Base-by-base conservation (phyloP, 148 eudicot genomes). In the Chenopodium quinoa region DNA sequence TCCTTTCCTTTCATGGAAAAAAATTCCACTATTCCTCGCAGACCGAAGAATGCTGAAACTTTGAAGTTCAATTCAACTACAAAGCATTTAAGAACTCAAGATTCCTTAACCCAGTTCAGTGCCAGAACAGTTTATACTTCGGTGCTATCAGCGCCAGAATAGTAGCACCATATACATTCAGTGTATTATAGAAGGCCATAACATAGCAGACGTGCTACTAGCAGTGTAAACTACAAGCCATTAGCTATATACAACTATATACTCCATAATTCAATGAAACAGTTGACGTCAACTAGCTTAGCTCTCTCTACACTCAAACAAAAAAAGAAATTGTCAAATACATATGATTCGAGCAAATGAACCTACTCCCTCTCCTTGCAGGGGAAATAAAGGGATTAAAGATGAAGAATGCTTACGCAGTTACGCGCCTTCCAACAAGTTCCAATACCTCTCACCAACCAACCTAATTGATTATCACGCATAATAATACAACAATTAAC, bases 361-460 rank as follows among this genome's bases (percentile, higher is more conserved):
- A 67, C 10, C 37, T 25, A 67, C 56, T 23, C 17, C 22, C 13
- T 4, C 47, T 23, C 67, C 67, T 27, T 19, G 44, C 44, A 37
- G 44, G 44, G 40, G 7, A 37, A 37, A 37, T 7, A 5, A 5
- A 7, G n/a, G 37, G 32, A 62, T 17, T 14, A 78, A 67, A 78
- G 40, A 19, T 37, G 50, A 62, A 22, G 32, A 77, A n/a, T 9
- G 22, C 19, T 20, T 34, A 44, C 52, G 19, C 22, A n/a, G 7
- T 37, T 37, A 37, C 44, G 44, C 44, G 44, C 44, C 44, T 37
- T 37, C 44, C 44, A 37, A 37, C 44, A 37, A 37, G 44, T 71
- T 48, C 31, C 75, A 40, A 34, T 79, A 20, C 58, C 68, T 23
- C 60, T 79, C 27, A 58, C 76, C 69, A 56, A 71, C 76, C 76